Percentiles rank a stretch among this genome's conserved stretches.
phyloP scores from a whole-genome alignment of 2,329 filamentous ascomycete genomes.

The Colletotrichum neosansevieriae region DNA sequence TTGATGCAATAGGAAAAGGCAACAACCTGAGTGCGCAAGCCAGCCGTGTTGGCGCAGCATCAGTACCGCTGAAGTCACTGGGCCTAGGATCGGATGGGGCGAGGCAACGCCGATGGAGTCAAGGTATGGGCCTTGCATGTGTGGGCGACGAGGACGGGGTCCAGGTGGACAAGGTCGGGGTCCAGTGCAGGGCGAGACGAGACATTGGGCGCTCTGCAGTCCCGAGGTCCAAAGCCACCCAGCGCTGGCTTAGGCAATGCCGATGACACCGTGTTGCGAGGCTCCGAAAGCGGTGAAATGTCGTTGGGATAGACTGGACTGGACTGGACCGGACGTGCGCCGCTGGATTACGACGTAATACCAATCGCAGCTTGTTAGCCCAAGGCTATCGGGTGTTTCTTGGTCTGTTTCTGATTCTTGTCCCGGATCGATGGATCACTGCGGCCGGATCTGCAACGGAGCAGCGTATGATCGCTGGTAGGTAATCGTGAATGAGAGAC shows the following conservation, averaged over 20 bases:
- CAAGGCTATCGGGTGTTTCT: slow-evolving; percentile 5
- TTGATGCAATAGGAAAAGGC: slow-evolving; percentile 30
- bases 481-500: slow-evolving; percentile 2
- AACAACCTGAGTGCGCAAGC: slow-evolving; percentile 30
- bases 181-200: slow-evolving; percentile 35
- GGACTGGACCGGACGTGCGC: slow-evolving; percentile 26
- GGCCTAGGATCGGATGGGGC: slow-evolving; percentile 32
- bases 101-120: slow-evolving; percentile 33
- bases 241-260: slow-evolving; percentile 19
- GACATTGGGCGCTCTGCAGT: slow-evolving; percentile 21
- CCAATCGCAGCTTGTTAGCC: neutral
- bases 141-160: neutral
- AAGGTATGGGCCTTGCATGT: neutral
- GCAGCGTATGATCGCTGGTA: slow-evolving; percentile 25
- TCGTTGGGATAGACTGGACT: slow-evolving; percentile 16
- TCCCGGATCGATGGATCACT: slow-evolving; percentile 30
- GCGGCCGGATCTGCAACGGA: slow-evolving; percentile 34
- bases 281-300: slow-evolving; percentile 36
- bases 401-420: slow-evolving; percentile 24
- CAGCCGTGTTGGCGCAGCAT: neutral
- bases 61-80: slow-evolving; percentile 1
- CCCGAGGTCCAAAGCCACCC: slow-evolving; percentile 17
- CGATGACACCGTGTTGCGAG: slow-evolving; percentile 34
- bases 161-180: slow-evolving; percentile 24
- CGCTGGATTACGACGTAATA: neutral